Base-by-base conservation (phyloP, 1,284 basidiomycete genomes). In the Cutaneotrichosporon cyanovorans region DNA sequence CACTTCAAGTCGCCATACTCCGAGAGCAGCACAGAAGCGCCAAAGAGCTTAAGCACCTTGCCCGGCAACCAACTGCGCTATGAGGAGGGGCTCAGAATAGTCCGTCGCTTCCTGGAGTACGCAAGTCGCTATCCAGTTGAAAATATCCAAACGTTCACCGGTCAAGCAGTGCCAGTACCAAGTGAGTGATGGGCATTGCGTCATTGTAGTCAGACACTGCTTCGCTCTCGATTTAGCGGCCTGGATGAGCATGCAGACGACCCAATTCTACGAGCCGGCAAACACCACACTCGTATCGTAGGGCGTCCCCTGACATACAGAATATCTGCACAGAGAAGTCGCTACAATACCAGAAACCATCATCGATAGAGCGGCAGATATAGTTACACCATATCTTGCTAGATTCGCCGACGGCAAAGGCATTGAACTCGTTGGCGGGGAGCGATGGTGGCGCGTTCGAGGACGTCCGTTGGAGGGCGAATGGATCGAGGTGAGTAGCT, bases 391-490 rank as follows among this genome's bases (percentile, higher is more conserved):
- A 19, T 71, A 73, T 41, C 59, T 75, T 10, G 41, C 47, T 4
- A 56, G 51, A 5, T 69, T 66, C 43, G 63, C 60, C 3, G 51
- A 57, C 5, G 60, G 61, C 12, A 56, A 58, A 1, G 67, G 68
- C 2, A 40, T 71, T 9, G 56, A 68, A 51, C 60, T 71, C 4
- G 58, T 92, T 2, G 92, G 91, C 11, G 92, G 91, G 2, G 80
- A 81, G 7, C 87, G 89, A 59, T 96, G 92, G 90, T 97, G 91
- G 92, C 87, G 86, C 66, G 81, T 89, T 9, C 80, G 87, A 38
- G 83, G 84, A 18, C 63, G 85, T 41, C 73, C 78, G 54, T 83
- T 75, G n/a, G 81, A 87, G 57, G 88, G 80, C 4, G 87, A 96
- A 69, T 95, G 91, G 91, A 82, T 95, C 37, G 83, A 73, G 63